These are phyloP conservation scores for Nepenthes mirabilis DNA, from an alignment of 148 eudicot genomes.

Conservation along the genomic window DNA sequence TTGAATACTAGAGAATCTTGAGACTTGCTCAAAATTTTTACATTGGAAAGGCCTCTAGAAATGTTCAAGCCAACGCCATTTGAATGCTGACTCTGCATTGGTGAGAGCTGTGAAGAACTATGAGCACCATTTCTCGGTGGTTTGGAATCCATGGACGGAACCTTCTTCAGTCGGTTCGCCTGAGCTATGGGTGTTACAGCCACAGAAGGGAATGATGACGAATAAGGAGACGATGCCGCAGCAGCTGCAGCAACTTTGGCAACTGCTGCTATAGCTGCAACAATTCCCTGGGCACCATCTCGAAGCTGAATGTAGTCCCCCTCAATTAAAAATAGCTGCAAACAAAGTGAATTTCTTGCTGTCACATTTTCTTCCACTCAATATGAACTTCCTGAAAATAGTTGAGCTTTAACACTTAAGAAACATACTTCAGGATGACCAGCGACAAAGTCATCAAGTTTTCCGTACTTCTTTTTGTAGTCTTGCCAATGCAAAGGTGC, in stretches of 20 bases:
- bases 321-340: constrained; percentile 54
- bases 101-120: constrained; percentile 9
- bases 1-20: not conserved
- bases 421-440: too few species aligned
- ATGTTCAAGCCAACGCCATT: constrained; percentile 20
- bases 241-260: constrained; percentile 94
- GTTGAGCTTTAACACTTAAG: too few species aligned
- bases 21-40: not conserved
- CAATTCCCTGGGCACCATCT: constrained; percentile 92
- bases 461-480: constrained; percentile 77
- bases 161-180: constrained; percentile 45
- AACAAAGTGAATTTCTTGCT: not conserved
- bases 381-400: constrained; percentile 63
- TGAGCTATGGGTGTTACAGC: too few species aligned
- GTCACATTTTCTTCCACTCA: not conserved
- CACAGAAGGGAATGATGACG: constrained; percentile 56
- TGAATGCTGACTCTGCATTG: constrained; percentile 21
- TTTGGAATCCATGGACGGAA: constrained; percentile 29
- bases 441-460: constrained; percentile 88
- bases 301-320: constrained; percentile 31
- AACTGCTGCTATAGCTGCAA: constrained; percentile 80
- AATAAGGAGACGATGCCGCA: constrained; percentile 44
- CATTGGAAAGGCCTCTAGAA: not conserved
- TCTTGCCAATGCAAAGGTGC: too few species aligned
- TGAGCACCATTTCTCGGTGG: constrained; percentile 22